Percentiles rank a stretch among this genome's conserved stretches.
These are phyloP conservation scores for Fusarium miscanthi DNA, from an alignment of 2,329 filamentous ascomycete genomes.

Conservation along the genomic window DNA sequence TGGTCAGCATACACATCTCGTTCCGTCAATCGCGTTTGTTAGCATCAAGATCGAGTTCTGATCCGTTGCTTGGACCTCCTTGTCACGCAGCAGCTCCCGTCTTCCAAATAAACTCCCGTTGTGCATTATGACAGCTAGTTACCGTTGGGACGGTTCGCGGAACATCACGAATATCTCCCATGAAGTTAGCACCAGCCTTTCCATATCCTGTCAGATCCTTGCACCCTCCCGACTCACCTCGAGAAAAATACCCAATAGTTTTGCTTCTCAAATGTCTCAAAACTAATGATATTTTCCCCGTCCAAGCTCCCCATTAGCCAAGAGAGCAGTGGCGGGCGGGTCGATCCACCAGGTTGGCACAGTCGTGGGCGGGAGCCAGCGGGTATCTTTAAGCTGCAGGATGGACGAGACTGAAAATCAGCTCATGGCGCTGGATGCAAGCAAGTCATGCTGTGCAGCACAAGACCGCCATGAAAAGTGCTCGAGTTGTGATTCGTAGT, in stretches of 20 bases:
- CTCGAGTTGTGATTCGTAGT: constrained; percentile 1
- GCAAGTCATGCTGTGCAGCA: constrained; percentile 43
- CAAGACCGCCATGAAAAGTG: constrained; percentile 1
- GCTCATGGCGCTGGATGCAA: constrained; percentile 42
- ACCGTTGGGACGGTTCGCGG: constrained; percentile 42
- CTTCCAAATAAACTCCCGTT: constrained; percentile 16
- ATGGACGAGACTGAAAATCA: constrained; percentile 39
- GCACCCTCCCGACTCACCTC: neutral
- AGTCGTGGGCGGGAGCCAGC: constrained; percentile 34
- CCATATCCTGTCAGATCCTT: constrained; percentile 15
- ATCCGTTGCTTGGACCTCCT: constrained; percentile 7
- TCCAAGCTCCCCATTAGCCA: constrained; percentile 39
- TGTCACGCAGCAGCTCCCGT: constrained; percentile 1
- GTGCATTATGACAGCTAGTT: constrained; percentile 38
- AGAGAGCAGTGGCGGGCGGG: constrained; percentile 25
- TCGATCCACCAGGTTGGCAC: constrained; percentile 42
- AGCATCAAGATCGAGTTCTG: constrained; percentile 4
- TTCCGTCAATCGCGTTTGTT: constrained; percentile 14
- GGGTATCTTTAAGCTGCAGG: constrained; percentile 35
- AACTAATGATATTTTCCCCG: constrained; percentile 30
- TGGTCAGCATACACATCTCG: constrained; percentile 6
- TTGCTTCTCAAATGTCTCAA: constrained; percentile 7
- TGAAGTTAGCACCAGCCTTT: constrained; percentile 29
- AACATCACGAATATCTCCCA: constrained; percentile 26
- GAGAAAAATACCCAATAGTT: constrained; percentile 14